Base-by-base conservation (phyloP, 2,329 filamentous ascomycete species). In the Penicillium palitans region DNA sequence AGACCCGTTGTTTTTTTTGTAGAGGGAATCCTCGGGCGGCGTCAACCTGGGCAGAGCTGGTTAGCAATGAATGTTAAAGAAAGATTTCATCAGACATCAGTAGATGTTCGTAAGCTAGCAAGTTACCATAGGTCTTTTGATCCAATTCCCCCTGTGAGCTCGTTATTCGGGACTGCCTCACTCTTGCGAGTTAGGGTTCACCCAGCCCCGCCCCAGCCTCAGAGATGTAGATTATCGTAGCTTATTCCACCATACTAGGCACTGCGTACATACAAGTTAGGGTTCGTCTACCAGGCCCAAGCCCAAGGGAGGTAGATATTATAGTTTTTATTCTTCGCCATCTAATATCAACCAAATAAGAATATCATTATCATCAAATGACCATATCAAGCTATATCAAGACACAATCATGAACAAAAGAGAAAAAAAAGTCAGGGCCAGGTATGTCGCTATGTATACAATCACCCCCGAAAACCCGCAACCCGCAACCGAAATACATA, bases 11-110 rank as follows among this genome's bases (percentile, higher is more conserved):
- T 25, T 48, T 55, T 45, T 45, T 49, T 50, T 56, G 44, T 60
- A 42, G 58, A 61, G 58, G 58, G 55, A 55, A 60, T 57, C 59
- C 57, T 60, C 50, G 58, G 61, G 55, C 58, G 67, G 67, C 67
- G 63, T 60, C 59, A 59, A 57, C 60, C 52, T 59, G 52, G 52
- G 58, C 60, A 61, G 52, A 61, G 49, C 46, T 60, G 53, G 54
- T 61, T 60, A 61, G 59, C 49, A 62, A 65, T 67, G 55, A 41
- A 63, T 42, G 44, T 55, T 55, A 39, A 42, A 54, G 39, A 54
- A 57, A 48, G 39, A 52, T 40, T 44, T 45, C 17, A 45, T 37
- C 39, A 6, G 9, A 46, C 9, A 12, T 37, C 24, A 5, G n/a
- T 47, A 54, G 39, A 31, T 42, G 4, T 19, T 33, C 12, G 21